Base-by-base conservation (phyloP, 2,329 filamentous ascomycete species). In the Aspergillus oerlinghausenensis region DNA sequence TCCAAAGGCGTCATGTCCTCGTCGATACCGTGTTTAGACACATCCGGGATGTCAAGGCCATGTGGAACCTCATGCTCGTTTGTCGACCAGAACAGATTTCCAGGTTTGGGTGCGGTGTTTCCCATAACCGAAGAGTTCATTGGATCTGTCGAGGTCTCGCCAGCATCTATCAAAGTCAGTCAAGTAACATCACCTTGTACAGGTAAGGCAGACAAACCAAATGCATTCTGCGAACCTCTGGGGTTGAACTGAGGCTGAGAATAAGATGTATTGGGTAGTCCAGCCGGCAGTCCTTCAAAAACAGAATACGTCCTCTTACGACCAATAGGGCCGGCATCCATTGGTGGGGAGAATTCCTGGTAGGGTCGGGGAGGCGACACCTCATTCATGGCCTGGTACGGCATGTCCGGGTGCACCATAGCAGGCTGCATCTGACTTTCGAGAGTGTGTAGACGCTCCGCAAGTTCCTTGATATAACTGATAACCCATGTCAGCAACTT, bases 391-490 rank as follows among this genome's bases (percentile, higher is more conserved):
- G 70, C 61, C 50, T 75, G 69, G 60, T 79, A 80, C 17, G 70
- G 74, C 56, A 76, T 73, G 28, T 77, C 75, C 26, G 71, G 62
- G 45, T 74, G 70, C 8, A 70, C 66, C 60, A 74, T 74, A 14
- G 68, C 61, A 3, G 75, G 75, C 54, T 78, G 74, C 56, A 94
- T 84, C 68, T 90, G 89, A 62, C 87, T 88, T 70, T 96, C 92
- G 49, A 96, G 87, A 47, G 84, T 87, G 65, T 92, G 86, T 57
- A 96, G 85, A 26, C 92, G 82, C 69, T 96, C 91, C 25, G 91
- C 90, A 23, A 96, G 82, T 72, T 96, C 91, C 70, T 95, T 96
- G 71, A 96, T 96, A 66, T 96, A 96, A 17, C 87, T 90, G 66
- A 52, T 28, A 58, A 49, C 50, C 19, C 49, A 49, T 55, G 60